Conservation (phyloP, 768 basidiomycete species). For the Tricholoma furcatifolium region DNA sequence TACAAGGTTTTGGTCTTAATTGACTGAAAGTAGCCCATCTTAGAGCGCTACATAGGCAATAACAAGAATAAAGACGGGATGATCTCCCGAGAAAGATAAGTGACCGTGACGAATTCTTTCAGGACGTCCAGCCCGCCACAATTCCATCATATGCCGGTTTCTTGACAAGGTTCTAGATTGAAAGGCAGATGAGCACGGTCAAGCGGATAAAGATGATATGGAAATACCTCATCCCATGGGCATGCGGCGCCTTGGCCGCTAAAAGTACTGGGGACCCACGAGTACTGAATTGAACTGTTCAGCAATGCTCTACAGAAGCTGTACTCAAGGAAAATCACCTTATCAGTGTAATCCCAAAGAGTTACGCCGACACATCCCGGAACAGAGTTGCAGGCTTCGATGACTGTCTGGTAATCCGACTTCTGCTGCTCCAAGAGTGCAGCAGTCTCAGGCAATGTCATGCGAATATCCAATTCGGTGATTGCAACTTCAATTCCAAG, state of each 20-base stretch:
- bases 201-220: background rate
- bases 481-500: constrained; percentile 69
- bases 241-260: constrained; percentile 34
- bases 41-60: too few relatives aligned
- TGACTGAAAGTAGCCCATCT: too few relatives aligned
- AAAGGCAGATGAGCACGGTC: constrained; percentile 20
- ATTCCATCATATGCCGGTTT: constrained; percentile 48
- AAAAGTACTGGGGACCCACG: constrained; percentile 37
- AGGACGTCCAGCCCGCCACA: constrained; percentile 26
- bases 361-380: constrained; percentile 42
- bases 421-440: constrained; percentile 52
- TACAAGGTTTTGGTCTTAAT: too few relatives aligned
- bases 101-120: too few relatives aligned
- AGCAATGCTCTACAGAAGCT: constrained; percentile 21
- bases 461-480: constrained; percentile 66
- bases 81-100: too few relatives aligned
- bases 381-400: constrained; percentile 51
- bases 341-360: constrained; percentile 47
- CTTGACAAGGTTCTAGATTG: constrained; percentile 30
- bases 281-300: constrained; percentile 24
- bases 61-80: too few relatives aligned
- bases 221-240: constrained; percentile 16
- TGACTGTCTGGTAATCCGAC: constrained; percentile 54
- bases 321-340: constrained; percentile 46
- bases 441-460: constrained; percentile 48